Evolutionary conservation across 441 rosid genomes (phyloP).

Genomic region (Rhodomyrtus psidioides): DNA sequence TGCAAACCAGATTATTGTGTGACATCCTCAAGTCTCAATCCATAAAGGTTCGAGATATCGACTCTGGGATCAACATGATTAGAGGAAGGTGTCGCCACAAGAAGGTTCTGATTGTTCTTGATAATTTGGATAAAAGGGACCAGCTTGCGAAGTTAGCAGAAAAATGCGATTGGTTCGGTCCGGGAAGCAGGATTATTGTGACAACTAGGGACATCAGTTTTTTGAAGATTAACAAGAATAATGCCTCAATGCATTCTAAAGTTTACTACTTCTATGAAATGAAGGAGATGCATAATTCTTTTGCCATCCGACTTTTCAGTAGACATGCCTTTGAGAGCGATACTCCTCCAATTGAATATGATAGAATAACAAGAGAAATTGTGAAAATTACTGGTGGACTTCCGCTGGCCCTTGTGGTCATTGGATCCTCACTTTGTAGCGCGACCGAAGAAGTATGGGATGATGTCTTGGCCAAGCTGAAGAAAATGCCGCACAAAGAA

Average conservation of each 20-base stretch:
- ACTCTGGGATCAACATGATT: background rate
- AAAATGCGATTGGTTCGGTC: background rate
- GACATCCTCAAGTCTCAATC: background rate
- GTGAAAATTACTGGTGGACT: background rate
- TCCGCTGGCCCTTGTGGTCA: background rate
- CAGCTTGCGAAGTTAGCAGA: fast-evolving
- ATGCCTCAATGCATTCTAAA: background rate
- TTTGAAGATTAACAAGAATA: background rate
- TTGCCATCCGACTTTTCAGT: background rate
- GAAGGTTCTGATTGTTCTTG: background rate
- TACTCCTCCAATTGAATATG: background rate
- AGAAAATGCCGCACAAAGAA: background rate
- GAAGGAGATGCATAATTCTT: background rate
- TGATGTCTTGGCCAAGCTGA: background rate
- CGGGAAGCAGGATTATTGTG: background rate
- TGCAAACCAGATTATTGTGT: background rate
- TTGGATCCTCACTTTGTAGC: background rate
- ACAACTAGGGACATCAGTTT: background rate
- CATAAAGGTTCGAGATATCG: fast-evolving
- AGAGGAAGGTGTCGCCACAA: background rate
- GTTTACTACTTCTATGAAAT: fast-evolving
- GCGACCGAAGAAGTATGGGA: background rate
- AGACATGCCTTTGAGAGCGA: background rate
- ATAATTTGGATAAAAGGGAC: background rate
- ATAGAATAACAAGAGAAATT: background rate